These are phyloP conservation scores for Trichoderma citrinoviride DNA, from an alignment of 2,329 filamentous ascomycete species.

Conservation along the genomic window DNA sequence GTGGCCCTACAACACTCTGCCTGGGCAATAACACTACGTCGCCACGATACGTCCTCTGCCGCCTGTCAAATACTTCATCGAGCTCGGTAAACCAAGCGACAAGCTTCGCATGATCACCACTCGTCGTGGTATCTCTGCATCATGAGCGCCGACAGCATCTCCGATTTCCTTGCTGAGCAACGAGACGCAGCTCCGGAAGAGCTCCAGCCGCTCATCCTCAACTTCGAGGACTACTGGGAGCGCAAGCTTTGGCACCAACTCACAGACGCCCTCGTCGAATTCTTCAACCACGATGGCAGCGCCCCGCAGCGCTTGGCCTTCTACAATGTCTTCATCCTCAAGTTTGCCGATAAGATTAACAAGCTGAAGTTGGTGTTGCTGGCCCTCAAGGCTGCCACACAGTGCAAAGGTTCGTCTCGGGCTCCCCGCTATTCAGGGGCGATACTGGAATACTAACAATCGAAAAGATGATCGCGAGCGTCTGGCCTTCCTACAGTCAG, in stretches of 20 bases:
- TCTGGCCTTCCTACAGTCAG: slow-evolving; percentile 76
- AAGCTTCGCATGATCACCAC: background rate
- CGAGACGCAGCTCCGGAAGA: slow-evolving; percentile 84
- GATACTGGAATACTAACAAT: slow-evolving; percentile 4
- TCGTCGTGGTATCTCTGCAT: slow-evolving; percentile 21
- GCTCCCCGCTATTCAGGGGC: background rate
- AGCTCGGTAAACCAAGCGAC: background rate
- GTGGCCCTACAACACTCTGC: background rate
- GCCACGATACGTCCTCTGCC: background rate
- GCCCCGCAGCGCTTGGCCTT: slow-evolving; percentile 80
- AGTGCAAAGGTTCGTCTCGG: slow-evolving; percentile 66
- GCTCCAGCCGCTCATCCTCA: slow-evolving; percentile 81
- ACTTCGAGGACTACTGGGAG: slow-evolving; percentile 97
- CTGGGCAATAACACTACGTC: background rate
- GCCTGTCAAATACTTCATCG: background rate
- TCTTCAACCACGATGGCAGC: slow-evolving; percentile 81
- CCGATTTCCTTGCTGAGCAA: slow-evolving; percentile 88
- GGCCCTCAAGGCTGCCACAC: slow-evolving; percentile 79
- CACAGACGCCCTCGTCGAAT: slow-evolving; percentile 81
- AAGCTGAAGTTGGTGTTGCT: slow-evolving; percentile 94
- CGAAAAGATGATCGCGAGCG: slow-evolving; percentile 79
- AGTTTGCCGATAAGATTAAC: slow-evolving; percentile 98
- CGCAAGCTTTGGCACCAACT: slow-evolving; percentile 99
- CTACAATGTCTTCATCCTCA: slow-evolving; percentile 92
- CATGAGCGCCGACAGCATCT: slow-evolving; percentile 86